A percentile compares a stretch with the other conserved stretches of the same genome.
Conservation (phyloP, 768 basidiomycete genomes). For the Royoungia palumana region DNA sequence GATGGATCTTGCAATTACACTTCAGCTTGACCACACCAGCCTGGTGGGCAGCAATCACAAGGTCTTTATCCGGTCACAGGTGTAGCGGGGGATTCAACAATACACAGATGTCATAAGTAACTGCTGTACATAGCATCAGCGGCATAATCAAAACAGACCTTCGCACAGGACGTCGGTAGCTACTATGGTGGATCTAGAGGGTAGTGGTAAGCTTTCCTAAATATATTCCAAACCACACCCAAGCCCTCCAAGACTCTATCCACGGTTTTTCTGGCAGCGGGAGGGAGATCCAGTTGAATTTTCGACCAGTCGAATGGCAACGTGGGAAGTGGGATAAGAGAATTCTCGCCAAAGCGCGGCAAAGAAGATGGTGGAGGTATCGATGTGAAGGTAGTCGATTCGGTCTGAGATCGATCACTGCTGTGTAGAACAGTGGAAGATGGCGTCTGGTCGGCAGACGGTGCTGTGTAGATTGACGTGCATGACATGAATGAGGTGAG, state of each 20-base stretch:
- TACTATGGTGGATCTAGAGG: slow-evolving; percentile 33
- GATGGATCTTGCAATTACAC: no score
- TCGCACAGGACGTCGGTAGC: slow-evolving; percentile 2
- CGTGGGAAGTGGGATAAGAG: slow-evolving; percentile 17
- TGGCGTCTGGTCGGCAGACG: slow-evolving; percentile 3
- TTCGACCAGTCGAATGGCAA: slow-evolving; percentile 30
- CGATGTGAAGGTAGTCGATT: slow-evolving; percentile 7
- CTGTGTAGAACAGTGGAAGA: slow-evolving; percentile 4
- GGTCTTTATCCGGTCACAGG: no score
- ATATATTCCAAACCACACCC: slow-evolving; percentile 28
- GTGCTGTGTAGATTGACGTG: slow-evolving; percentile 8
- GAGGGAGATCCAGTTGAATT: slow-evolving; percentile 25
- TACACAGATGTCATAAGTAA: neutral
- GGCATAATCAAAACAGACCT: neutral
- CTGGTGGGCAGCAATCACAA: no score
- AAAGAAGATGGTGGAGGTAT: slow-evolving; percentile 14
- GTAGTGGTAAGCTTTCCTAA: slow-evolving; percentile 33
- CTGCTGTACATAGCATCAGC: slow-evolving; percentile 13
- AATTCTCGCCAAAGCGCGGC: slow-evolving; percentile 11
- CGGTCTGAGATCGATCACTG: slow-evolving; percentile 12
- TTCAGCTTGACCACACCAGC: no score
- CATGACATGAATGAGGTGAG: slow-evolving; percentile 2
- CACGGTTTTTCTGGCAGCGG: slow-evolving; percentile 18
- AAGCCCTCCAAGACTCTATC: slow-evolving; percentile 29
- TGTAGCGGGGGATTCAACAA: no score